Percentiles rank a stretch among this genome's conserved stretches.
Evolutionary conservation across 2,329 filamentous ascomycete species (phyloP).

Genomic region (Colletotrichum truncatum): DNA sequence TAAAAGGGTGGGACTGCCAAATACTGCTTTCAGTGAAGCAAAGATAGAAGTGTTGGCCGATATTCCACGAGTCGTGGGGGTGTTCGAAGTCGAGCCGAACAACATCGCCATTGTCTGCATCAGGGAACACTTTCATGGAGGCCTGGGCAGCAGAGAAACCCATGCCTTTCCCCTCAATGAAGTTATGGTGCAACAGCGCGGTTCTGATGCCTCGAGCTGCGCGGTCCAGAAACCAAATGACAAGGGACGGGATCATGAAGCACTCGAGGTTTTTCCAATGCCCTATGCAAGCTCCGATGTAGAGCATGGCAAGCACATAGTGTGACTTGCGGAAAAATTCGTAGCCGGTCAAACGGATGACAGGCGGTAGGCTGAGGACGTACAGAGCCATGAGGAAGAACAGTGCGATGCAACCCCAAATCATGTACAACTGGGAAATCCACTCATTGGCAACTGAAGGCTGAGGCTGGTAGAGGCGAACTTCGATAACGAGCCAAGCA

Average conservation of each 20-base stretch:
- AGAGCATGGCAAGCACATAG: slow-evolving; percentile 77
- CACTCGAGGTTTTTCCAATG: slow-evolving; percentile 76
- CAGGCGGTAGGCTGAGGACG: slow-evolving; percentile 63
- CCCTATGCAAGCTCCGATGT: slow-evolving; percentile 79
- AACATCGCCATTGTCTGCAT: slow-evolving; percentile 67
- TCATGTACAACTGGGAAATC: slow-evolving; percentile 72
- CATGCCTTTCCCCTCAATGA: slow-evolving; percentile 50
- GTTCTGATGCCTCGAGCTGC: slow-evolving; percentile 66
- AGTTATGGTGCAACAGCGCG: slow-evolving; percentile 68
- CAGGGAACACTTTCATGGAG: slow-evolving; percentile 60
- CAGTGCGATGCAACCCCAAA: slow-evolving; percentile 79
- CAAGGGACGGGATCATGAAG: slow-evolving; percentile 73
- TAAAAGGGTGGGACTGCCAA: slow-evolving; percentile 80
- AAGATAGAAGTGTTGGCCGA: slow-evolving; percentile 78
- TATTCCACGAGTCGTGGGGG: slow-evolving; percentile 66
- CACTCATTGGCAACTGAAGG: slow-evolving; percentile 65
- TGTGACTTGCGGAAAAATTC: slow-evolving; percentile 81
- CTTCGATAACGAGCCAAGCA: slow-evolving; percentile 74
- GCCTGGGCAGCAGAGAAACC: slow-evolving; percentile 65
- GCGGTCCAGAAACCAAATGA: slow-evolving; percentile 73
- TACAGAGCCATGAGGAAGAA: slow-evolving; percentile 69
- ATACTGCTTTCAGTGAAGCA: slow-evolving; percentile 73
- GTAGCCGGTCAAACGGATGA: slow-evolving; percentile 74
- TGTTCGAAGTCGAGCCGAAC: slow-evolving; percentile 74
- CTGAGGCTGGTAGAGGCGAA: slow-evolving; percentile 75